Evolutionary conservation across 345 rosid genomes (phyloP), one percentile per base, ranked within the genome.

Genomic region (Punica granatum): DNA sequence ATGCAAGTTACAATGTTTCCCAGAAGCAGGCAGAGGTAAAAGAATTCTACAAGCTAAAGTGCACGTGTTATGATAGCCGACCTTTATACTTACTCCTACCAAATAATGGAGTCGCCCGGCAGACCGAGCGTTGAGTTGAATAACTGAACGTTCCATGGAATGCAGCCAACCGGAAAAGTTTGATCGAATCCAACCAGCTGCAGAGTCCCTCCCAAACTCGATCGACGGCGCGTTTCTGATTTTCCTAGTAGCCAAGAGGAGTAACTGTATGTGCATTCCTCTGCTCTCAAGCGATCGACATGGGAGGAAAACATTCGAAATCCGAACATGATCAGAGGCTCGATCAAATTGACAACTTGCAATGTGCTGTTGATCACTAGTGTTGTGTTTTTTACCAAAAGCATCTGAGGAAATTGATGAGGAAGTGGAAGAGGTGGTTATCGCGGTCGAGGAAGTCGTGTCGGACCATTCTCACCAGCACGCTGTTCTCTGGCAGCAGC

Each of bases 381-480:
- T 15, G 28, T 30, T 42, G 4, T n/a, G 35, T 28, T 63, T 65
- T 26, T 78, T 75, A 81, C 76, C 81, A 76, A 72, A 82, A 78
- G 51, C 88, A 84, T 67, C 86, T 74, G 69, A 84, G 74, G 71
- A 81, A 68, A 69, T 80, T 84, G 71, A 81, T 18, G n/a, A 84
- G 75, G 3, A 82, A 80, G 74, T 82, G 83, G 67, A 84, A 84
- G 35, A 84, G 51, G 54, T 82, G 75, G 59, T 84, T 81, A 4
- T 76, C 81, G 3, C 25, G 73, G 43, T 76, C 70, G 49, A 82
- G 80, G 66, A 84, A 30, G 5, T 78, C 77, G 53, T 48, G 79
- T 4, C 75, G 80, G 56, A 84, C 84, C 66, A 78, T 31, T 61
- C 83, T 73, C 43, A 69, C 68, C 73, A 77, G 69, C 0, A 44